These are phyloP conservation scores for Ustilago nuda DNA, from an alignment of 1,284 basidiomycete species.

Conservation along the genomic window DNA sequence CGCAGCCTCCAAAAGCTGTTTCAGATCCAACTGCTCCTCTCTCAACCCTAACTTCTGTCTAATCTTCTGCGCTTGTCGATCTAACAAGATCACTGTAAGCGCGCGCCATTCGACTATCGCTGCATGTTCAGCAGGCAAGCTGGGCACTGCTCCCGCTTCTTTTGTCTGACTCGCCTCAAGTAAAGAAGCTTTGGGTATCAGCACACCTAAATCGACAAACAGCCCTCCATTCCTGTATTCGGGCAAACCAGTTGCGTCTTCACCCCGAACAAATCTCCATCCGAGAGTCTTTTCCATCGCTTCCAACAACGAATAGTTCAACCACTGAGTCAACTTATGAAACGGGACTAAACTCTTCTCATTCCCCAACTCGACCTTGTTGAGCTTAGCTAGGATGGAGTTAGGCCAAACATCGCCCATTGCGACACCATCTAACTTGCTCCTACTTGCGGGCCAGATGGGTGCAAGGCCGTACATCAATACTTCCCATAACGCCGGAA, in stretches of 20 bases:
- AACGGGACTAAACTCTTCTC: constrained; percentile 80
- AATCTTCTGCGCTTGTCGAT: constrained; percentile 45
- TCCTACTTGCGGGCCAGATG: constrained; percentile 85
- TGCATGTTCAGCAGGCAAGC: constrained; percentile 80
- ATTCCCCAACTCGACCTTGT: neutral
- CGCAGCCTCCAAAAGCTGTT: constrained; percentile 90
- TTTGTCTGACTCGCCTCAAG: constrained; percentile 72
- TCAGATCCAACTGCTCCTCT: constrained; percentile 76
- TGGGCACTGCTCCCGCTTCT: constrained; percentile 1
- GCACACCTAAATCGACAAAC: constrained; percentile 80
- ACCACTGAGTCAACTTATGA: constrained; percentile 92
- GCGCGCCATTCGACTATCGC: constrained; percentile 96
- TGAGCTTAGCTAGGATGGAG: constrained; percentile 22
- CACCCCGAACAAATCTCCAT: constrained; percentile 81
- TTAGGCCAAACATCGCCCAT: constrained; percentile 90
- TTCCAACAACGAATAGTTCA: constrained; percentile 60
- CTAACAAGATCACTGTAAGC: constrained; percentile 86
- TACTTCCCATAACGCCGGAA: constrained; percentile 77
- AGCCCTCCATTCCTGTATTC: constrained; percentile 74
- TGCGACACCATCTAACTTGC: constrained; percentile 75
- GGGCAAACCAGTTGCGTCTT: constrained; percentile 76
- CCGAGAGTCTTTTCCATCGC: constrained; percentile 71
- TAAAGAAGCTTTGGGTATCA: constrained; percentile 38
- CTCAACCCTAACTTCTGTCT: constrained; percentile 29
- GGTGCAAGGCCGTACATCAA: constrained; percentile 84